These are phyloP conservation scores for Suillus bovinus DNA, from an alignment of 768 basidiomycete species.

Conservation along the genomic window DNA sequence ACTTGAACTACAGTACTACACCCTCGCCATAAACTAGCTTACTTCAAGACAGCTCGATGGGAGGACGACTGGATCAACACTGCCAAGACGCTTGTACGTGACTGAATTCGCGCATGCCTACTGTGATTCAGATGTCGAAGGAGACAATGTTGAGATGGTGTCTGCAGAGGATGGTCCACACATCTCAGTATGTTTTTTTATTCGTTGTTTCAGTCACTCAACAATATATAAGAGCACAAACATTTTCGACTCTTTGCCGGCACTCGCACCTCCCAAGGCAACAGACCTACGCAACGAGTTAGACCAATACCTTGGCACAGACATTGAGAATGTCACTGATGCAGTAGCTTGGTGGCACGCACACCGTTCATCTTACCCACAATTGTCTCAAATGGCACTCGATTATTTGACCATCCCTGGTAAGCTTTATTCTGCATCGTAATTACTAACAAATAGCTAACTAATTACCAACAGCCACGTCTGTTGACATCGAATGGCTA, in stretches of 20 bases:
- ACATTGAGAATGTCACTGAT: constrained; percentile 25
- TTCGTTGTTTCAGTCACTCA: no score
- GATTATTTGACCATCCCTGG: constrained; percentile 35
- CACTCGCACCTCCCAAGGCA: constrained; percentile 18
- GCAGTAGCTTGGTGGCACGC: constrained; percentile 33
- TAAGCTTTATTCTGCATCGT: constrained; percentile 17
- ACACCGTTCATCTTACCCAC: constrained; percentile 23
- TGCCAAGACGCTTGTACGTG: constrained; percentile 23
- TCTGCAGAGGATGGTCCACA: no score
- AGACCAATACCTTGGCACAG: constrained; percentile 28
- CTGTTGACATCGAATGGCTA: no score
- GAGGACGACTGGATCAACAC: constrained; percentile 26
- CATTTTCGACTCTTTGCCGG: constrained; percentile 33
- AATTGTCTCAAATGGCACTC: constrained; percentile 34
- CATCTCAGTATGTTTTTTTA: no score
- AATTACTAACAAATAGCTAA: not conserved
- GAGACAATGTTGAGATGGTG: no score
- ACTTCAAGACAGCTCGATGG: constrained; percentile 30
- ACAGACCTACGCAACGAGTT: constrained; percentile 28
- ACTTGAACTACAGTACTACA: constrained; percentile 31
- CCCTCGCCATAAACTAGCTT: constrained; percentile 28
- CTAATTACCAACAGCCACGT: no score
- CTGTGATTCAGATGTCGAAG: no score
- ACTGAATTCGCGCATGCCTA: constrained; percentile 16
- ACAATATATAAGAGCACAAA: constrained; percentile 14